Conservation (phyloP, 169 alveolate species). For the Miamiensis avidus region DNA sequence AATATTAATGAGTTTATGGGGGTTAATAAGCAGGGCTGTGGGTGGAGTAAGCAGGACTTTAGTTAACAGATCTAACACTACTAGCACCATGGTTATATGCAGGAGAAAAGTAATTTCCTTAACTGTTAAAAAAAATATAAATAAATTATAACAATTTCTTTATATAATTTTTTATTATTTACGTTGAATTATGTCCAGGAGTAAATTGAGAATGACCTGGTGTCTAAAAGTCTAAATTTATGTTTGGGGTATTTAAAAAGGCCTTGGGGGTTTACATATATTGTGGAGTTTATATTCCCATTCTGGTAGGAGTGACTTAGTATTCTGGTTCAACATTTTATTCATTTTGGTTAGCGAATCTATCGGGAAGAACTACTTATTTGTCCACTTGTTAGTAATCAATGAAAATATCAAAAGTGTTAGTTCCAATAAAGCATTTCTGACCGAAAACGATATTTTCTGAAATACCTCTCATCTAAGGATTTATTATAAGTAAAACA, state of each 20-base stretch:
- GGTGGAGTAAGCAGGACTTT: no score
- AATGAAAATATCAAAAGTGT: conserved; percentile 17
- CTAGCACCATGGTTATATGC: no score
- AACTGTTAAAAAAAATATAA: no score
- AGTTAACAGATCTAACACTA: no score
- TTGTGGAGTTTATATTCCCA: background rate
- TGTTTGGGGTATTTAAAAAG: background rate
- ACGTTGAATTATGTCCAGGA: background rate
- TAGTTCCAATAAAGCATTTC: conserved; percentile 33
- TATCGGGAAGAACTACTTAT: background rate
- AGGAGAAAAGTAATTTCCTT: no score
- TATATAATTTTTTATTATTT: no score
- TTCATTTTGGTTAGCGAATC: conserved; percentile 11
- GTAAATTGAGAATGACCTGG: background rate
- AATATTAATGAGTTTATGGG: no score
- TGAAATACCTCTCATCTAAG: conserved; percentile 54
- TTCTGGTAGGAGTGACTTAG: background rate
- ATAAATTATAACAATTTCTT: no score
- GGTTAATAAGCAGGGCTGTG: no score
- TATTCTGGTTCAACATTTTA: background rate
- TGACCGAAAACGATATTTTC: conserved; percentile 36
- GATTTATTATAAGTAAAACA: no score
- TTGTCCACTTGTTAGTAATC: conserved; percentile 21
- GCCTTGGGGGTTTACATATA: background rate
- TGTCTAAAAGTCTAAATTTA: background rate